A percentile compares a stretch with the other conserved stretches of the same genome.
These are phyloP conservation scores for Dipodascus albidus DNA, from an alignment of 805 yeast genomes.

Conservation along the genomic window DNA sequence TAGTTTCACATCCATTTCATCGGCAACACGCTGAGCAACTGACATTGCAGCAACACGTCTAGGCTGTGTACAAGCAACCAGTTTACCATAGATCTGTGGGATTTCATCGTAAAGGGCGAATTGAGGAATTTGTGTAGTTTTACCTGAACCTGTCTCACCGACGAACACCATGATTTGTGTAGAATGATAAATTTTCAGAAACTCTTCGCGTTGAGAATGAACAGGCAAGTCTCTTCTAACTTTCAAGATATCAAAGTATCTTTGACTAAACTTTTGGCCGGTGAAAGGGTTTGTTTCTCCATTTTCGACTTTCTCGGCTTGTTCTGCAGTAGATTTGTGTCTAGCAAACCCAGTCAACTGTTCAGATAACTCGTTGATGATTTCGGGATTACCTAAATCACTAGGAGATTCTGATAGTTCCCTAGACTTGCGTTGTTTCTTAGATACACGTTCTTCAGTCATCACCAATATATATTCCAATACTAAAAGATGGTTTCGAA, in stretches of 20 bases:
- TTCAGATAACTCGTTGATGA: background rate
- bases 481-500: background rate
- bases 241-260: conserved; percentile 68
- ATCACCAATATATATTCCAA: background rate
- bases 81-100: conserved; percentile 74
- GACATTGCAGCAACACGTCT: conserved; percentile 99
- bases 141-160: conserved; percentile 99
- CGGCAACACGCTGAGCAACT: conserved; percentile 94
- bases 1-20: conserved; percentile 86
- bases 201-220: conserved; percentile 85
- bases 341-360: conserved; percentile 11
- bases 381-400: conserved; percentile 1
- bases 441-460: background rate
- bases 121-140: conserved; percentile 96
- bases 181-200: conserved; percentile 68
- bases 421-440: conserved; percentile 1
- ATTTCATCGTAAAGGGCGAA: conserved; percentile 86
- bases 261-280: conserved; percentile 46
- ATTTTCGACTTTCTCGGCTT: conserved; percentile 27
- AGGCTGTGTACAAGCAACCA: conserved; percentile 92
- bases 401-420: background rate
- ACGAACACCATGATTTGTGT: conserved; percentile 96
- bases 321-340: conserved; percentile 25
- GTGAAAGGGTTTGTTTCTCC: conserved; percentile 70
- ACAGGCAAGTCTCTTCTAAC: conserved; percentile 84